Base-by-base conservation (phyloP, 352 stramenopile genomes). In the Elongisporangium anandrum region DNA sequence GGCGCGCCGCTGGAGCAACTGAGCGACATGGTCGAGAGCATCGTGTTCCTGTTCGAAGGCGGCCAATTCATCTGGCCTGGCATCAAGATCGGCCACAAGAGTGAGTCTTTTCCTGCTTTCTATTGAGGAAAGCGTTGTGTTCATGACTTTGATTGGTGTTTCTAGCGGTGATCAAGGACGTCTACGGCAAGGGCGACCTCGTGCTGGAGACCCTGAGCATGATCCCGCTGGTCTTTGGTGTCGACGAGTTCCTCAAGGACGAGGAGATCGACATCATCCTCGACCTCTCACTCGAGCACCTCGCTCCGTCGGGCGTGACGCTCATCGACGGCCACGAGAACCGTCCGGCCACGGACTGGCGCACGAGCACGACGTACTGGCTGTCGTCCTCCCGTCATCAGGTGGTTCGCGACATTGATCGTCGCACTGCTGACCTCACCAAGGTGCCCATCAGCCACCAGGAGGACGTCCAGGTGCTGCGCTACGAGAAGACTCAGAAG, bases 351-450 rank as follows among this genome's bases (percentile, higher is more conserved):
- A 89, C 79, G 2, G 77, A 89, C 55, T 93, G 81, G 83, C 72
- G 83, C 49, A 93, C 83, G 34, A 90, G 77, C 64, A 91, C 79
- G 34, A 93, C 77, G 38, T 88, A 89, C 64, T 93, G 85, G 49
- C 50, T 93, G 51, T 59, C 83, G 29, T 90, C 83, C 1, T 69
- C 64, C 4, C 54, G 50, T 4, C 75, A 90, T 54, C 8, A 58
- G 15, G 24, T 77, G 23, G 63, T 92, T 2, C 63, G 64, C 22
- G 66, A 76, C 26, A 87, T 90, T 26, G 83, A 92, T 54, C 70
- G 73, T n/a, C 78, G 82, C 54, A 85, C 75, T 7, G 68, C 65
- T 0, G 82, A 92, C 57, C 61, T 90, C 17, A 72, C 77, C 26
- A 90, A 87, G 47, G 76, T 92, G 10, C 72, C 79, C 2, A 59